Conservation (phyloP, 495 filamentous ascomycete species). For the Penicillium silybi region DNA sequence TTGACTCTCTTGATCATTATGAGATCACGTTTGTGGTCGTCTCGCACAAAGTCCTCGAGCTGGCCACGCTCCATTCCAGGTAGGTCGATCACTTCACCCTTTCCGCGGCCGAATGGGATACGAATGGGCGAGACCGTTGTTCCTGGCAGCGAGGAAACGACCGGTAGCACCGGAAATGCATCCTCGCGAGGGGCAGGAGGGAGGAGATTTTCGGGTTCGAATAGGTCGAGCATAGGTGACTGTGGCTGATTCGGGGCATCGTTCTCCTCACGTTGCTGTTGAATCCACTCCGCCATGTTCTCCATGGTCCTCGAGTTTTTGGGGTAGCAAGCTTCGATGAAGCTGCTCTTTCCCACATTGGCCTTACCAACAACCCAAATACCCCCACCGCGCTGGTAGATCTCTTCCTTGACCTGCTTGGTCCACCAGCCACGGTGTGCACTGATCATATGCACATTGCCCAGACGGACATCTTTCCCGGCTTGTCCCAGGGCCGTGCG, state of each 20-base stretch:
- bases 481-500: conserved; percentile 62
- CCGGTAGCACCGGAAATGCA: conserved; percentile 71
- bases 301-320: conserved; percentile 61
- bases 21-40: conserved; percentile 59
- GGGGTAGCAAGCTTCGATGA: conserved; percentile 81
- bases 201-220: conserved; percentile 48
- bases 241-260: conserved; percentile 13
- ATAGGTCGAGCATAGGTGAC: conserved; percentile 12
- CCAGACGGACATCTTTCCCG: conserved; percentile 63
- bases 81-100: conserved; percentile 91
- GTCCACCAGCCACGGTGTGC: conserved; percentile 86
- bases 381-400: conserved; percentile 73
- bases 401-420: conserved; percentile 75
- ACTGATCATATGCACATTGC: conserved; percentile 81
- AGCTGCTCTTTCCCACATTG: conserved; percentile 93
- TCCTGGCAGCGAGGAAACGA: conserved; percentile 81
- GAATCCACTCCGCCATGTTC: conserved; percentile 33
- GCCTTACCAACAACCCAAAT: conserved; percentile 98
- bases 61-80: conserved; percentile 76
- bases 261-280: conserved; percentile 23
- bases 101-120: conserved; percentile 75
- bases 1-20: conserved; percentile 70
- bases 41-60: conserved; percentile 62
- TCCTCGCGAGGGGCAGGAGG: conserved; percentile 71
- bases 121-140: conserved; percentile 94